Evolutionary conservation across 768 basidiomycete genomes (phyloP).

Genomic region (Hydnum rufescens): DNA sequence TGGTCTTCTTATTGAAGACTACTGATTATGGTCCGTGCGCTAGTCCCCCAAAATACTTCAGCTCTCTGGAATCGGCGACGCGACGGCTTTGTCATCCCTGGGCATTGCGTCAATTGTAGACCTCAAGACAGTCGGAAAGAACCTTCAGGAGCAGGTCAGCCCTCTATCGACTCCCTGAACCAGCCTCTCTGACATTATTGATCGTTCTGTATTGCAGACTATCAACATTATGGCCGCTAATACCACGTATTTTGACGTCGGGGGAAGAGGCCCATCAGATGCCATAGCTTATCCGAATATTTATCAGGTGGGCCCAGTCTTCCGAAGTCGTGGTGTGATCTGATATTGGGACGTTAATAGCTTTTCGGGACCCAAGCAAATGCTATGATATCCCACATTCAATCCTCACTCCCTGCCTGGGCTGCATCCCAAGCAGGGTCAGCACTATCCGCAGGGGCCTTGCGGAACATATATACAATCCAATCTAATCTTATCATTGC

Average conservation of each 20-base stretch:
- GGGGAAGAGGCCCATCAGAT: conserved; percentile 27
- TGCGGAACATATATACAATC: conserved; percentile 25
- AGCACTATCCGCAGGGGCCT: conserved; percentile 23
- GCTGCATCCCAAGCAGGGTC: conserved; percentile 25
- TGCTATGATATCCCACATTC: conserved; percentile 18
- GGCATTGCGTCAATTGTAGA: conserved; percentile 6
- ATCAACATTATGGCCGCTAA: not conserved
- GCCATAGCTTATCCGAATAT: conserved; percentile 33
- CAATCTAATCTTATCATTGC: conserved; percentile 31
- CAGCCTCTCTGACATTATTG: not conserved
- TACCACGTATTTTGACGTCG: not conserved
- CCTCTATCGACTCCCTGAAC: not conserved
- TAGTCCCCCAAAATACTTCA: not conserved
- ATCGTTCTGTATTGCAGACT: no score
- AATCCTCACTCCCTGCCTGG: conserved; percentile 23
- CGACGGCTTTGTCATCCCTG: conserved; percentile 2
- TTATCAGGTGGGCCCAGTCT: conserved; percentile 29
- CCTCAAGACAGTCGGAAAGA: conserved; percentile 7
- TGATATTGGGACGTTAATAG: not conserved
- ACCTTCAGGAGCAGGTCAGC: conserved; percentile 9
- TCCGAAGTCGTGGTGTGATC: conserved; percentile 10
- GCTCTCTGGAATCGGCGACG: conserved; percentile 10
- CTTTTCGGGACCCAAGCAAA: conserved; percentile 3
- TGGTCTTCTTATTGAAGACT: no score
- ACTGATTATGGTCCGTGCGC: no score